A percentile compares a stretch with the other conserved stretches of the same genome.
Evolutionary conservation across 257 asterid genomes (phyloP).

Genomic region (Nicotiana sylvestris): DNA sequence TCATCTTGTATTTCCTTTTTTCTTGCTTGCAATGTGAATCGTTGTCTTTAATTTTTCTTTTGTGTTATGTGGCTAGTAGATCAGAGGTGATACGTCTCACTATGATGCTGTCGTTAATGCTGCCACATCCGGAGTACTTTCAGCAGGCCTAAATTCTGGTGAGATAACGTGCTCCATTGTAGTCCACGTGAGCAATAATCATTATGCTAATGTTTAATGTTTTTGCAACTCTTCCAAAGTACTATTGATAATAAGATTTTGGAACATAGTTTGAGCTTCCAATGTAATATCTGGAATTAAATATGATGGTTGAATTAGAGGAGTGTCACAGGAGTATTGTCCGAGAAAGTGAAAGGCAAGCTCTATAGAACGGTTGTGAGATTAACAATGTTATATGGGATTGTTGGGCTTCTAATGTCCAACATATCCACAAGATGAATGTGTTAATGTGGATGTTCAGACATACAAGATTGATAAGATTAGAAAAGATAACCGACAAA

Average conservation of each 20-base stretch:
- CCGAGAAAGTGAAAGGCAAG: neutral
- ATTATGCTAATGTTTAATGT: neutral
- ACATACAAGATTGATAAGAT: neutral
- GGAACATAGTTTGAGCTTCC: neutral
- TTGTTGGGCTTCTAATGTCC: neutral
- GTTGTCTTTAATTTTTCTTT: neutral
- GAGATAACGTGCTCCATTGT: neutral
- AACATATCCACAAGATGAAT: neutral
- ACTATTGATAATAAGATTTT: neutral
- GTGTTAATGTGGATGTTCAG: neutral
- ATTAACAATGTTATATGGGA: neutral
- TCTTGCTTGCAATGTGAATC: neutral
- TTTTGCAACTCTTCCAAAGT: neutral
- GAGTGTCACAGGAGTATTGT: neutral
- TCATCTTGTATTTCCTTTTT: neutral
- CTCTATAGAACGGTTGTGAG: neutral
- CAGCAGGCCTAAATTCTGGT: conserved; percentile 88
- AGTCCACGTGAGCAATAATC: neutral
- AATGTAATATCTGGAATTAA: neutral
- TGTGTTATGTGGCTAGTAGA: conserved; percentile 37
- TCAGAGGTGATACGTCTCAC: conserved; percentile 92
- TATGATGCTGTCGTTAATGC: conserved; percentile 98
- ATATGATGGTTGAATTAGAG: neutral
- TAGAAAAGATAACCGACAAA: neutral
- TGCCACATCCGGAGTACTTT: conserved; percentile 88